A percentile compares a stretch with the other conserved stretches of the same genome.
phyloP scores from a whole-genome alignment of 2,329 filamentous ascomycete genomes.

The Colletotrichum endophyticum region DNA sequence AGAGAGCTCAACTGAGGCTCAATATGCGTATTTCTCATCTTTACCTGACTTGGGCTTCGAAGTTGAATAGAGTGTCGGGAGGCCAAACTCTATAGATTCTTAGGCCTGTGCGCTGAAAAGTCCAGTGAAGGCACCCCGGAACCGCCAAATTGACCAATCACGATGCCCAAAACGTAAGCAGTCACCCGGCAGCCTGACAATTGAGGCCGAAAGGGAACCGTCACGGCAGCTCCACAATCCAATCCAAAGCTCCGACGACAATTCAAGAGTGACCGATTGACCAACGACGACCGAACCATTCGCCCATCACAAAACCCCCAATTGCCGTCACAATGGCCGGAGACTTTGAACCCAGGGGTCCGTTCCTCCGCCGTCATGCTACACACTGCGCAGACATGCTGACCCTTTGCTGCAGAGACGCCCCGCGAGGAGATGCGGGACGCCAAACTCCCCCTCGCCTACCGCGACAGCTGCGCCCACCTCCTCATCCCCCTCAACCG shows the following conservation, averaged over 20 bases:
- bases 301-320: constrained; percentile 12
- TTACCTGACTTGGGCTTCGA: neutral
- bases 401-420: constrained; percentile 43
- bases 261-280: constrained; percentile 8
- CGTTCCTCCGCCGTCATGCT: neutral
- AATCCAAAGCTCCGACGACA: constrained; percentile 22
- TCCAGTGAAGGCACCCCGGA: neutral
- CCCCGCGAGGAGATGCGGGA: constrained; percentile 94
- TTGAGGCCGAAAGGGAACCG: neutral
- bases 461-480: constrained; percentile 94
- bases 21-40: accelerated
- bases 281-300: constrained; percentile 12
- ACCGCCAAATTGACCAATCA: neutral
- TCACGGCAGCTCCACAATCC: constrained; percentile 13
- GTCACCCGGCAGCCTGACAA: neutral
- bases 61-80: neutral
- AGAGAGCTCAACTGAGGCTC: neutral
- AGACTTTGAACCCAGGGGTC: constrained; percentile 20
- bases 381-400: neutral
- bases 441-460: constrained; percentile 84
- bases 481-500: constrained; percentile 95
- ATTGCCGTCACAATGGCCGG: constrained; percentile 20
- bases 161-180: neutral
- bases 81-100: neutral
- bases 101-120: neutral